A percentile compares a stretch with the other conserved stretches of the same genome.
Evolutionary conservation across 2,329 filamentous ascomycete species (phyloP).

Genomic region (Aspergillus proliferans): DNA sequence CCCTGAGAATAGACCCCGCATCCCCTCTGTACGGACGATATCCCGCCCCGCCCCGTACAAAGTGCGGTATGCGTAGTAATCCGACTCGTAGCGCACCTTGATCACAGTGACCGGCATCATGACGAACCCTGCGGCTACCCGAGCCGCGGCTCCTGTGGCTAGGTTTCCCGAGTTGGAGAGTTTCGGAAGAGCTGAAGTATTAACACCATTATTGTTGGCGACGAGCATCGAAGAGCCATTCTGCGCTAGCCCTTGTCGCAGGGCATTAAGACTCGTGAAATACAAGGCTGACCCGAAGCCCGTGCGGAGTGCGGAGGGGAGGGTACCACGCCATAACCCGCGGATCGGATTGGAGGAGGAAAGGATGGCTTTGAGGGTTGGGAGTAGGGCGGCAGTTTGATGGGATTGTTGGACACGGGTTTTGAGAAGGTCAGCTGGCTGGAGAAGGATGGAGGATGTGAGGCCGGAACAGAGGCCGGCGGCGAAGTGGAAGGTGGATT

Average conservation of each 20-base stretch:
- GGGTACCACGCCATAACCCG: constrained; percentile 83
- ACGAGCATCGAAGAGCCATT: constrained; percentile 36
- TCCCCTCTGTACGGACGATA: constrained; percentile 66
- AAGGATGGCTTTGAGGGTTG: constrained; percentile 65
- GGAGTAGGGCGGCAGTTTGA: constrained; percentile 57
- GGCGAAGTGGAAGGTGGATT: constrained; percentile 68
- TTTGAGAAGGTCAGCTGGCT: constrained; percentile 93
- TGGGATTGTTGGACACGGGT: constrained; percentile 89
- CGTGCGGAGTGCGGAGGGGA: constrained; percentile 87
- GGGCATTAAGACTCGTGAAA: constrained; percentile 78
- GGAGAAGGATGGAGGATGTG: constrained; percentile 79
- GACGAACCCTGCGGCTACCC: constrained; percentile 79
- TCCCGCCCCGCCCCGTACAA: constrained; percentile 65
- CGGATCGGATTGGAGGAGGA: constrained; percentile 60
- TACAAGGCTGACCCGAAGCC: constrained; percentile 91
- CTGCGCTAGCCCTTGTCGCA: constrained; percentile 62
- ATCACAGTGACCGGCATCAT: constrained; percentile 96
- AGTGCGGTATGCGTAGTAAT: constrained; percentile 74
- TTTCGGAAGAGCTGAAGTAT: constrained; percentile 66
- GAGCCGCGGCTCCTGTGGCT: constrained; percentile 72
- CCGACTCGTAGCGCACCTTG: constrained; percentile 93
- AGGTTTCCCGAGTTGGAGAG: constrained; percentile 81
- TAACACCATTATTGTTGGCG: constrained; percentile 9
- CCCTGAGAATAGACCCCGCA: constrained; percentile 83
- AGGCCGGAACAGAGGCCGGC: constrained; percentile 85